Base-by-base conservation (phyloP, 1,284 basidiomycete genomes). In the Apiotrichum gamsii region DNA sequence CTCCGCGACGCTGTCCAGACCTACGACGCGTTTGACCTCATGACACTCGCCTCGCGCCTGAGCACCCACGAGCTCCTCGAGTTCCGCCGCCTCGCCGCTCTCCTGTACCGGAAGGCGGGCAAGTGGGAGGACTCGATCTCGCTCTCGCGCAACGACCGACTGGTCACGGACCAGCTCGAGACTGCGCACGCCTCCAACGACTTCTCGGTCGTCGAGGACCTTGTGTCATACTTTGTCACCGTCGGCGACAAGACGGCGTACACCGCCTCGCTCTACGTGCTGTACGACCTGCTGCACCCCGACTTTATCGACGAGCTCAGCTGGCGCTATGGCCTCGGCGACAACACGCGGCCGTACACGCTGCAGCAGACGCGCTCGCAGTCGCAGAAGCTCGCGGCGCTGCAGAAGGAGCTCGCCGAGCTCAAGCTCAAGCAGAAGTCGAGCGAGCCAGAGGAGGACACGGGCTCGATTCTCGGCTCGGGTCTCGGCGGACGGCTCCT, bases 181-280 rank as follows among this genome's bases (percentile, higher is more conserved):
- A 97, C 94, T 0, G 90, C 93, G 1, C 84, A 93, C 0, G 77
- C 80, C n/a, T 93, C 89, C 8, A 77, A 67, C 31, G 82, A 80
- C 21, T 82, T 80, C 8, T 86, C 91, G 47, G 87, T 97, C 29
- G 87, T 90, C 3, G 93, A 99, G 72, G 95, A 97, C 50, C 77
- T 98, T 15, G 77, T 96, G 18, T 83, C 83, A 9, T 98, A 93
- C 76, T 93, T 91, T 66, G 90, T 96, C 56, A 87, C 90, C 69
- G 95, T 98, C 56, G 95, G 95, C 32, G 95, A 94, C 79, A 94
- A 91, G 75, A 95, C 98, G 72, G 94, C 90, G 72, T 97, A 95
- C 72, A 85, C 90, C 0, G 90, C 90, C 1, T 78, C 87, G 60
- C 80, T 96, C 31, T 96, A 83, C 63, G 80, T 87, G 32, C 94